phyloP scores from a whole-genome alignment of 495 filamentous ascomycete genomes.

The Hypoxylon fragiforme region DNA sequence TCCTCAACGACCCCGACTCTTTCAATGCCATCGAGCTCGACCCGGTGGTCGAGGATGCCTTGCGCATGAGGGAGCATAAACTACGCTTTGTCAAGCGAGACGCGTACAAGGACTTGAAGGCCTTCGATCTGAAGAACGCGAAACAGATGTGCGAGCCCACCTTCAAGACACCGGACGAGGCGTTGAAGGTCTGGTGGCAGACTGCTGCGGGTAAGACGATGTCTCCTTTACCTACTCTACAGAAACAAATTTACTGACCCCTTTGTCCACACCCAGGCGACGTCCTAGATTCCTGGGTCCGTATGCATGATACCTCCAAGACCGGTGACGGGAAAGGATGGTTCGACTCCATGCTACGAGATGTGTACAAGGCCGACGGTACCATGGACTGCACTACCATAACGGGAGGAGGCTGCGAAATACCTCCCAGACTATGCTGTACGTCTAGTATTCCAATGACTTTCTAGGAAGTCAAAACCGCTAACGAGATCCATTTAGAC shows the following conservation, averaged over 20 bases:
- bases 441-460: not conserved
- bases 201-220: not conserved
- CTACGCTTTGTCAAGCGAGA: not conserved
- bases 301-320: not conserved
- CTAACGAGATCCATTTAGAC: not conserved
- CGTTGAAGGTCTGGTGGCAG: not conserved
- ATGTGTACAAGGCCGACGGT: not conserved
- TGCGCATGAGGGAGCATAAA: not conserved
- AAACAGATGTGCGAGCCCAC: not conserved
- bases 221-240: not conserved
- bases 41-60: not conserved
- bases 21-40: not conserved
- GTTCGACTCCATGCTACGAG: not conserved
- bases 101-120: not conserved
- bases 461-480: no score
- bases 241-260: no score
- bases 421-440: not conserved
- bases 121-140: not conserved
- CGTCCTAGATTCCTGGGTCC: not conserved
- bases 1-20: not conserved
- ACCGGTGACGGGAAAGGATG: not conserved
- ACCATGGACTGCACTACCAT: not conserved
- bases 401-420: not conserved
- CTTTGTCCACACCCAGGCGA: not conserved
- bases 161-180: not conserved